These are phyloP conservation scores for Rhynchosporium secalis DNA, from an alignment of 2,329 filamentous ascomycete species.

Conservation along the genomic window DNA sequence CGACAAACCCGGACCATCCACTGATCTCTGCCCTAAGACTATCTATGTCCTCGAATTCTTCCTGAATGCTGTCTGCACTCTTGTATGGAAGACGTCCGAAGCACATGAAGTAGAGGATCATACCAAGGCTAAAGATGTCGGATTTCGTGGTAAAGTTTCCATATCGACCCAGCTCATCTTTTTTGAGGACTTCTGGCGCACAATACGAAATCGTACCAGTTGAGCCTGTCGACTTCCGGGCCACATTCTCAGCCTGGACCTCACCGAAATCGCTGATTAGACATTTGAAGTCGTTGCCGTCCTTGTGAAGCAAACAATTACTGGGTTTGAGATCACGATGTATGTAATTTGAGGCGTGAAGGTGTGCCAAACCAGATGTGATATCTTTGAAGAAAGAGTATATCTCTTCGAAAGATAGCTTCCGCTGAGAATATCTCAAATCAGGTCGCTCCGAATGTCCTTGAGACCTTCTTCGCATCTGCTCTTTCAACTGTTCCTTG, in stretches of 20 bases:
- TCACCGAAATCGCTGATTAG: conserved; percentile 98
- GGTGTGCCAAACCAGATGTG: conserved; percentile 83
- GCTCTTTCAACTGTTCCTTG: conserved; percentile 85
- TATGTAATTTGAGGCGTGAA: conserved; percentile 90
- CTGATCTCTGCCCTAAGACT: conserved; percentile 81
- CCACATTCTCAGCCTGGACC: conserved; percentile 80
- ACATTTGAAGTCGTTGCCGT: conserved; percentile 70
- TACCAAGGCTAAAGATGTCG: conserved; percentile 95
- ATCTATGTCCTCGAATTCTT: conserved; percentile 91
- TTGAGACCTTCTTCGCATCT: conserved; percentile 78
- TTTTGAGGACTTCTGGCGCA: conserved; percentile 84
- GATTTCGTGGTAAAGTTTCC: conserved; percentile 97
- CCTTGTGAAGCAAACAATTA: conserved; percentile 84
- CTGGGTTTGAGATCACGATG: conserved; percentile 95
- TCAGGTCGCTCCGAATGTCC: conserved; percentile 65
- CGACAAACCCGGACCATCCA: conserved; percentile 83
- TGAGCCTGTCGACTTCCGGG: conserved; percentile 85
- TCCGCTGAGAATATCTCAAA: conserved; percentile 30
- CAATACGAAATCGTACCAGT: conserved; percentile 98
- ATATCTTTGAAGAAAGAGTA: conserved; percentile 97
- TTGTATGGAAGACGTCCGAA: conserved; percentile 86
- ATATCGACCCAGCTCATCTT: conserved; percentile 67
- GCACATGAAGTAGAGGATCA: conserved; percentile 98
- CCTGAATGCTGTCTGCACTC: conserved; percentile 80
- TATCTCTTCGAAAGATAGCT: conserved; percentile 80